These are phyloP conservation scores for Conidiobolus incongruus DNA, from an alignment of 371 early-diverging fungal species.

Conservation along the genomic window DNA sequence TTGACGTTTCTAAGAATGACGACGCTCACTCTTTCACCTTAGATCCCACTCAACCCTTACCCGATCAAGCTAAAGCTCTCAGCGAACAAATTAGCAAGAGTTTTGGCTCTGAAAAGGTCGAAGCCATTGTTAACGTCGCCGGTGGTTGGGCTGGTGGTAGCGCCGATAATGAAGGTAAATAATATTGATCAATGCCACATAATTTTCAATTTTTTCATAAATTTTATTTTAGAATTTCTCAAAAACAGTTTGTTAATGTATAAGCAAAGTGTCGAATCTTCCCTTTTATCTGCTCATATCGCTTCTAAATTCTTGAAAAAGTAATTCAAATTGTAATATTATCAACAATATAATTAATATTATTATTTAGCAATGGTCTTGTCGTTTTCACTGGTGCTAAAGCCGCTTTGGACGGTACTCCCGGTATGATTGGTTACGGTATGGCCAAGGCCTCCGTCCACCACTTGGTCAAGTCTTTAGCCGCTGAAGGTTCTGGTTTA, in stretches of 20 bases:
- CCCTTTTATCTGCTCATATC: conserved; percentile 56
- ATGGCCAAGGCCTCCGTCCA: conserved; percentile 87
- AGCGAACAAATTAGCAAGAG: too few species aligned
- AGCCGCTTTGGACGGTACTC: conserved; percentile 41
- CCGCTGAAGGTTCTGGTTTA: conserved; percentile 49
- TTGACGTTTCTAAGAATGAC: too few species aligned
- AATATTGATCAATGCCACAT: neutral
- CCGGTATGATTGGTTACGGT: conserved; percentile 83
- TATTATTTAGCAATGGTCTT: conserved; percentile 39
- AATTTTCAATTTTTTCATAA: neutral
- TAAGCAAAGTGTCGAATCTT: conserved; percentile 61
- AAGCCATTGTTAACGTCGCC: conserved; percentile 78
- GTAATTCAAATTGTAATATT: conserved; percentile 19
- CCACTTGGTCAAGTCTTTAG: conserved; percentile 62
- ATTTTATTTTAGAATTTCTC: conserved; percentile 29
- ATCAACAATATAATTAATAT: neutral
- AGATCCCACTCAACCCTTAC: too few species aligned
- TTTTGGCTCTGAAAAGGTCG: conserved; percentile 36
- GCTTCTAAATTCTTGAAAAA: conserved; percentile 51
- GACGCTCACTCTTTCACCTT: too few species aligned
- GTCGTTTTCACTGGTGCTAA: conserved; percentile 65
- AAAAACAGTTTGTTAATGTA: conserved; percentile 43
- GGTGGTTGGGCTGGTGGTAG: conserved; percentile 97
- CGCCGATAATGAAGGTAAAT: conserved; percentile 33
- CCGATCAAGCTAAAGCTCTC: too few species aligned